Base-by-base conservation (phyloP, 768 basidiomycete genomes). In the Mycena latifolia region DNA sequence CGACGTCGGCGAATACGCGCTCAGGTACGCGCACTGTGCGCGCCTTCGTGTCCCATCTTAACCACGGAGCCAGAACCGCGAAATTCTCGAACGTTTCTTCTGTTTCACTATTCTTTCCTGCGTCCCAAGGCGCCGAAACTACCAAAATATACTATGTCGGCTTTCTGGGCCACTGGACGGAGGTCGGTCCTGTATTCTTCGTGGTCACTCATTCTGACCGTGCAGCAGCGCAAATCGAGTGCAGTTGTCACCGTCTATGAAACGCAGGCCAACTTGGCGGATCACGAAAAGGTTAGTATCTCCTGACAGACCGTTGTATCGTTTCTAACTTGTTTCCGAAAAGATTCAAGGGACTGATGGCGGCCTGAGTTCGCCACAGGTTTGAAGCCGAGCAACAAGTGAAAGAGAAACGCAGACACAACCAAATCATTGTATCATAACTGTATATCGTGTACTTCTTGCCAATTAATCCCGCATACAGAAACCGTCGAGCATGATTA, bases 231-330 rank as follows among this genome's bases (percentile, higher is more conserved):
- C 46, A 95, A 92, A 72, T 81, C 81, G 54, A 87, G 90, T 65
- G 93, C 95, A 1, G 85, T 94, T 41, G 86, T 96, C 60, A 91
- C 94, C 0, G 89, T 97, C 15, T 98, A 97, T 71, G 96, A 98
- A 77, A 79, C 92, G 0, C 91, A 92, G 69, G 92, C 96, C 11
- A 95, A 95, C 69, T 80, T 92, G 31, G 92, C 94, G 1, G 96
- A 97, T 75, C 96, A 97, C 70, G 84, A 89, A 65, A n/a, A n/a
- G n/a, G n/a, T n/a, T n/a, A n/a, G n/a, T n/a, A n/a, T n/a, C n/a
- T n/a, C n/a, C n/a, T n/a, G n/a, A n/a, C n/a, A n/a, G n/a, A n/a
- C n/a, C n/a, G n/a, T n/a, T n/a, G n/a, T n/a, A n/a, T n/a, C n/a
- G n/a, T n/a, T n/a, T n/a, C n/a, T n/a, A n/a, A n/a, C n/a, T n/a